These are phyloP conservation scores for Populus hybrid DNA, from an alignment of 441 rosid genomes.

Conservation along the genomic window DNA sequence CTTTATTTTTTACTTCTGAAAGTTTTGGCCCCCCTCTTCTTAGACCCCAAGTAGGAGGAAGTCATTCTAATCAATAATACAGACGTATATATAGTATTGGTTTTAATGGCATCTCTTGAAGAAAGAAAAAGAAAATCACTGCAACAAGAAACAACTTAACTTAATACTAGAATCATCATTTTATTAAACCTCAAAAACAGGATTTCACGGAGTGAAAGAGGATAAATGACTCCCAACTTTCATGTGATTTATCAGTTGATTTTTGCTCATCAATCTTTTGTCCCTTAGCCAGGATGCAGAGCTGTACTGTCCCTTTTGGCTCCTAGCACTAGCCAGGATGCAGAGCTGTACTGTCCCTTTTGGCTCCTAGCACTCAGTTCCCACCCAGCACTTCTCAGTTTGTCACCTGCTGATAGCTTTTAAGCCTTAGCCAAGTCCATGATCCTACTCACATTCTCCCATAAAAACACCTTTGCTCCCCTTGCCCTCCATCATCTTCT, in stretches of 20 bases:
- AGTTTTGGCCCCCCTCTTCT: neutral
- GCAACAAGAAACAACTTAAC: neutral
- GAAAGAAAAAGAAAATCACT: no score
- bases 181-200: neutral
- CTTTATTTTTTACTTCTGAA: no score
- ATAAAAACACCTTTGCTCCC: no score
- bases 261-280: conserved; percentile 23
- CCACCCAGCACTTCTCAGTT: conserved; percentile 26
- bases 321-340: conserved; percentile 19
- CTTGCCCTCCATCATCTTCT: neutral
- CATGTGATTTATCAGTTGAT: conserved; percentile 29
- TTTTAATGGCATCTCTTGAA: no score
- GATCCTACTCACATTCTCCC: conserved; percentile 10
- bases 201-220: conserved; percentile 28
- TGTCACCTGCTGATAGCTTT: neutral
- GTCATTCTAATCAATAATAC: neutral
- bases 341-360: conserved; percentile 25
- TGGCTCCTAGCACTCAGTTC: conserved; percentile 15
- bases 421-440: conserved; percentile 14
- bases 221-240: conserved; percentile 16
- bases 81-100: neutral
- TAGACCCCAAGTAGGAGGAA: neutral
- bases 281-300: no score
- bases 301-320: no score
- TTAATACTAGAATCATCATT: neutral